Conservation (phyloP, 2,329 filamentous ascomycete genomes). For the Lachnellula arida region DNA sequence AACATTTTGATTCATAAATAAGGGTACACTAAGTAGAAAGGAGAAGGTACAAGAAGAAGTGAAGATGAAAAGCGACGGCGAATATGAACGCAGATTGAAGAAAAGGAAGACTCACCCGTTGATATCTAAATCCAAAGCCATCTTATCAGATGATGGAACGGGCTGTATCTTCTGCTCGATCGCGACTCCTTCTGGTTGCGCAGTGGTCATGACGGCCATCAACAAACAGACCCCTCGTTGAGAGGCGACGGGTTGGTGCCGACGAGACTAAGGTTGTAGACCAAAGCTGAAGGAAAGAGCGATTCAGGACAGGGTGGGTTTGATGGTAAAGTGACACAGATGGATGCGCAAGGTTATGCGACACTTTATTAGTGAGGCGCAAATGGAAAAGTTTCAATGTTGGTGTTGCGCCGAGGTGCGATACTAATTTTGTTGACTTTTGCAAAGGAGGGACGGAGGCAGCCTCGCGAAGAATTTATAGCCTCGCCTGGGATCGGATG, state of each 20-base stretch:
- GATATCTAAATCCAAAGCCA: slow-evolving; percentile 48
- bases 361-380: slow-evolving; percentile 9
- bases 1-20: slow-evolving; percentile 32
- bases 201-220: slow-evolving; percentile 52
- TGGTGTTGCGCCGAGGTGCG: neutral
- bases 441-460: neutral
- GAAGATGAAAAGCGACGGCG: neutral
- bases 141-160: slow-evolving; percentile 42
- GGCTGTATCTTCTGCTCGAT: slow-evolving; percentile 49
- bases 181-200: slow-evolving; percentile 31
- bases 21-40: slow-evolving; percentile 26
- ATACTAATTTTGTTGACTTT: neutral
- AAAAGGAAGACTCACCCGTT: slow-evolving; percentile 53
- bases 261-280: neutral
- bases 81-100: slow-evolving; percentile 17
- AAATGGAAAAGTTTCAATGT: neutral
- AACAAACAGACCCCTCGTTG: slow-evolving; percentile 31
- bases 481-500: slow-evolving; percentile 7
- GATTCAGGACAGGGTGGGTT: neutral
- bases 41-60: slow-evolving; percentile 22
- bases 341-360: slow-evolving; percentile 10
- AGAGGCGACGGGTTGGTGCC: slow-evolving; percentile 13
- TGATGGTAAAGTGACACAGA: neutral
- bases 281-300: too few relatives aligned
- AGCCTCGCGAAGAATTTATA: slow-evolving; percentile 16